A percentile compares a stretch with the other conserved stretches of the same genome.
These are phyloP conservation scores for Fusarium protoensiforme DNA, from an alignment of 2,329 filamentous ascomycete species.

Conservation along the genomic window DNA sequence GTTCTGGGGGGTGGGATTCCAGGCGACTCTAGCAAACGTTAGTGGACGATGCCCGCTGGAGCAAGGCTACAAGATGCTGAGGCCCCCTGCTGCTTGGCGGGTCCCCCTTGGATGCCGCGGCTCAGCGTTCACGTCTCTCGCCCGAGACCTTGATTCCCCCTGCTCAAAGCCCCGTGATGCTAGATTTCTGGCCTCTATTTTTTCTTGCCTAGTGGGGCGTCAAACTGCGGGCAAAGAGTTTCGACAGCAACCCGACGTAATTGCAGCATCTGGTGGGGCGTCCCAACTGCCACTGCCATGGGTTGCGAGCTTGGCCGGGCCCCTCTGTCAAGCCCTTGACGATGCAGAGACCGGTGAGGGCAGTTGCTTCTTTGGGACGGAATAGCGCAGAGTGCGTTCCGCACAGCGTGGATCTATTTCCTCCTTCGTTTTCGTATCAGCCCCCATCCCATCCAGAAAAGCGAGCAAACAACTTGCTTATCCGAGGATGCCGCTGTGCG, in stretches of 20 bases:
- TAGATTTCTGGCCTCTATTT: conserved; percentile 6
- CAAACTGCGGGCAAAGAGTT: neutral
- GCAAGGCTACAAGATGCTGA: neutral
- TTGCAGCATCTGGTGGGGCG: conserved; percentile 21
- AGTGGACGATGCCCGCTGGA: neutral
- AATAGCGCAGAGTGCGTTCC: neutral
- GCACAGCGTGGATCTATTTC: conserved; percentile 22
- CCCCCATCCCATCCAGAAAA: neutral
- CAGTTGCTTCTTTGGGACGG: conserved; percentile 14
- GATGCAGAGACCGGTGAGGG: conserved; percentile 1
- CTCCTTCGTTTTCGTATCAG: conserved; percentile 26
- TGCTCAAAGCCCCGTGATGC: conserved; percentile 1
- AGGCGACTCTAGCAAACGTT: conserved; percentile 7
- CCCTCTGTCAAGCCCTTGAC: neutral
- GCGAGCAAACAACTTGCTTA: conserved; percentile 1
- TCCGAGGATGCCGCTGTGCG: conserved; percentile 25
- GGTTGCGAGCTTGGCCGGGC: neutral
- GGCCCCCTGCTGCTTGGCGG: conserved; percentile 17
- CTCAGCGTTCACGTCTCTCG: conserved; percentile 10
- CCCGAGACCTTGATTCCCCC: neutral
- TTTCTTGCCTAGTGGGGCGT: neutral
- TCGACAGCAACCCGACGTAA: conserved; percentile 23
- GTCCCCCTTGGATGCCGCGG: conserved; percentile 25
- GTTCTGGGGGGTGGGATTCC: conserved; percentile 12
- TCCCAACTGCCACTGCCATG: conserved; percentile 17